A percentile compares a stretch with the other conserved stretches of the same genome.
Conservation (phyloP, 2,329 filamentous ascomycete species). For the Leptographium galeiforme region DNA sequence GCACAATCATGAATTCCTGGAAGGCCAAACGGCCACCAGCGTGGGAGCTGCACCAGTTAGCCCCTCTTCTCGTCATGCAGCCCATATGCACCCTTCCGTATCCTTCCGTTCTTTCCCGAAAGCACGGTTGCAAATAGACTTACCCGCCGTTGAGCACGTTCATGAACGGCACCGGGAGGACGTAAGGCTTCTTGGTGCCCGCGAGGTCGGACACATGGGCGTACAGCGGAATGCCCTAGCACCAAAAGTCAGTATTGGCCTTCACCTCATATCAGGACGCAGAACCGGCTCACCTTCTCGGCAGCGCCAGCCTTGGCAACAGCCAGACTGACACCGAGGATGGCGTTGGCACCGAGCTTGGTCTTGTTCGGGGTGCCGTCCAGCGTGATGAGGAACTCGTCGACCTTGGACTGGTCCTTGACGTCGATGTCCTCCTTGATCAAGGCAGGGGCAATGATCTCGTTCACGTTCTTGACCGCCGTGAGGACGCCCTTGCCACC, state of each 20-base stretch:
- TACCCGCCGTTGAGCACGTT: conserved; percentile 44
- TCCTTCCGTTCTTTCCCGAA: background rate
- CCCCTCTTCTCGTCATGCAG: background rate
- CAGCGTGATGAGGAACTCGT: conserved; percentile 74
- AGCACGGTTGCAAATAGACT: background rate
- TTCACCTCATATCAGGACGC: background rate
- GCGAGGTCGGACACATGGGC: conserved; percentile 78
- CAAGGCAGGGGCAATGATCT: conserved; percentile 62
- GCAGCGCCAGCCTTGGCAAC: conserved; percentile 81
- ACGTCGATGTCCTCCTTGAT: conserved; percentile 75
- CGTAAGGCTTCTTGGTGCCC: conserved; percentile 37
- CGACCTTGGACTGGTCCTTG: conserved; percentile 72
- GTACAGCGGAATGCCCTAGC: conserved; percentile 65
- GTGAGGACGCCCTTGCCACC: conserved; percentile 76
- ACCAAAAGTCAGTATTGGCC: background rate
- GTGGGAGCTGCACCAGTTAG: conserved; percentile 53
- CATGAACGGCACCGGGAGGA: conserved; percentile 7
- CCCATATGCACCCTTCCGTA: background rate
- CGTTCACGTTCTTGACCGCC: conserved; percentile 78
- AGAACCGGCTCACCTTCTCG: conserved; percentile 48
- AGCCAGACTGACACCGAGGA: conserved; percentile 72
- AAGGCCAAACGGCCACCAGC: conserved; percentile 91
- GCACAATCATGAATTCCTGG: conserved; percentile 95
- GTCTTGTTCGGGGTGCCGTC: conserved; percentile 79
- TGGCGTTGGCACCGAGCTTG: conserved; percentile 79